Percentiles rank a stretch among this genome's conserved stretches.
phyloP scores from a whole-genome alignment of 106 monocot species.

The Dioscorea alata region DNA sequence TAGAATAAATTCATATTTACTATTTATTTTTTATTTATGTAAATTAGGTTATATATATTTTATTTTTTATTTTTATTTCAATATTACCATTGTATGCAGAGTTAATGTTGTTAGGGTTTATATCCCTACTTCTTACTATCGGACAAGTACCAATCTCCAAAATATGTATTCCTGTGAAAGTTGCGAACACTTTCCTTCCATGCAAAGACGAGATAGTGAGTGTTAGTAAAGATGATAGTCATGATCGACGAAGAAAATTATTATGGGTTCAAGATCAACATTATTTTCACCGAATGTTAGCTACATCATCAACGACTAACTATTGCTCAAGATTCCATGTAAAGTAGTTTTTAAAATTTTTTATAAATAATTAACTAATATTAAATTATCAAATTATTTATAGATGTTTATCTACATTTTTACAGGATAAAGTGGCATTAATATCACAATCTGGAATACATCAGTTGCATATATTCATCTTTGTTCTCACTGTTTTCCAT shows the following conservation, averaged over 20 bases:
- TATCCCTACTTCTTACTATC: conserved; percentile 79
- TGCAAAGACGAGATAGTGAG: not conserved
- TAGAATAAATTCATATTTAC: too few relatives aligned
- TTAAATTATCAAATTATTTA: too few relatives aligned
- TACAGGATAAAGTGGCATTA: conserved; percentile 41
- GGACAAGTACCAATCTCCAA: conserved; percentile 61
- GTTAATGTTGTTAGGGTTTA: conserved; percentile 94
- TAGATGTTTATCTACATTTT: conserved; percentile 1
- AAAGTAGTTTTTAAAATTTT: not conserved
- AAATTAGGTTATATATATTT: not conserved
- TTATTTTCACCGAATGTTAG: conserved; percentile 5
- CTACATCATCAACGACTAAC: not conserved
- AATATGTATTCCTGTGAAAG: conserved; percentile 47
- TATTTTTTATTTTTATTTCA: not conserved
- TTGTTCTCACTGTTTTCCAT: conserved; percentile 46
- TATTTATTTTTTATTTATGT: not conserved
- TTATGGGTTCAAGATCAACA: not conserved
- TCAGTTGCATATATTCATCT: conserved; percentile 49
- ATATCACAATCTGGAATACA: conserved; percentile 42
- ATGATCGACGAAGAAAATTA: not conserved
- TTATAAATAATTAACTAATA: too few relatives aligned
- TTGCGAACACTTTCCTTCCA: conserved; percentile 1
- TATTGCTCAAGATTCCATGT: not conserved
- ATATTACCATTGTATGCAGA: conserved; percentile 38
- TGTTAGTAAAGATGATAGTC: not conserved